Evolutionary conservation across 495 filamentous ascomycete genomes (phyloP).

Genomic region (Polyplosphaeria fusca): DNA sequence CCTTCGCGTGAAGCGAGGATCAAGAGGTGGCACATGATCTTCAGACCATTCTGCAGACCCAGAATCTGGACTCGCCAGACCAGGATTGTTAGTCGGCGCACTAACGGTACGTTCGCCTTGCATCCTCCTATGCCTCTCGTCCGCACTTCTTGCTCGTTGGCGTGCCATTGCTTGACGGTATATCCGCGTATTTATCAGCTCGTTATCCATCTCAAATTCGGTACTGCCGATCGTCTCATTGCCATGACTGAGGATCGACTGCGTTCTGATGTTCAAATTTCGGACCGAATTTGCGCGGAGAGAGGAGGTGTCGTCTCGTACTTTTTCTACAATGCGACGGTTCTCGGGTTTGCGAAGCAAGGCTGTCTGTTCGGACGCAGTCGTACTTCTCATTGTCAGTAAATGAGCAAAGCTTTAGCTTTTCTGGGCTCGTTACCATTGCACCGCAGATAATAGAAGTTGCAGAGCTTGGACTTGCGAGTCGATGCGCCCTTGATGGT

Average conservation of each 20-base stretch:
- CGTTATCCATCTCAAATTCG: constrained; percentile 30
- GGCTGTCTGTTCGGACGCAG: constrained; percentile 36
- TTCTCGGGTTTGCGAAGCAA: constrained; percentile 42
- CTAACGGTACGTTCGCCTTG: neutral
- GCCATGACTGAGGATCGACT: constrained; percentile 40
- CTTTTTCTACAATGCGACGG: constrained; percentile 44
- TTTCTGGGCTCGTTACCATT: too few relatives aligned
- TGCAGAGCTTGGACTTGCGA: constrained; percentile 47
- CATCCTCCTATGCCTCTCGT: neutral
- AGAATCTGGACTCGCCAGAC: neutral
- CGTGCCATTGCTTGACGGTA: constrained; percentile 37
- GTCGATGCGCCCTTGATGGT: constrained; percentile 43
- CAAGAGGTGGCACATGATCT: constrained; percentile 1
- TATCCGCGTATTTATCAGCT: constrained; percentile 35
- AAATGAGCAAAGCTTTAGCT: too few relatives aligned
- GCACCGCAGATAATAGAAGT: constrained; percentile 46
- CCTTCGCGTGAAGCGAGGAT: neutral
- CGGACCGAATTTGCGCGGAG: constrained; percentile 39
- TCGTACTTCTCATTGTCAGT: too few relatives aligned
- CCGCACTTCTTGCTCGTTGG: constrained; percentile 14
- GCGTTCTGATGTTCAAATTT: constrained; percentile 34
- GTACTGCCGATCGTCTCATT: constrained; percentile 37
- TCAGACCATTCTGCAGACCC: constrained; percentile 2
- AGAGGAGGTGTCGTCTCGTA: constrained; percentile 45
- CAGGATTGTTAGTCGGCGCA: neutral